Percentiles rank a stretch among this genome's conserved stretches.
Conservation (phyloP, 2,329 filamentous ascomycete species). For the Fusarium sp. region DNA sequence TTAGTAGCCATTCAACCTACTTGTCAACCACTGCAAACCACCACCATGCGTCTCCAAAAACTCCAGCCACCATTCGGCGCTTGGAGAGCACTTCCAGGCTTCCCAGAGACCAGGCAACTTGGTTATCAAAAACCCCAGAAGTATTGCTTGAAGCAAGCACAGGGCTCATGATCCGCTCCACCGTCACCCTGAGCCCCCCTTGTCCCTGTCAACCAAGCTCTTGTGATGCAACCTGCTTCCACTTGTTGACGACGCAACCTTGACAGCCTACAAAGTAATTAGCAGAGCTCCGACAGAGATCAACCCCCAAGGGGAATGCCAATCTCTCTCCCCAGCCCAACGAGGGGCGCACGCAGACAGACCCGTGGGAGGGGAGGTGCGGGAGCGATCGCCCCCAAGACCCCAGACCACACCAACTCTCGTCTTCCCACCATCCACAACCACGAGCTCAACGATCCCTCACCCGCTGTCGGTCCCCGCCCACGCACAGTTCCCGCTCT, state of each 20-base stretch:
- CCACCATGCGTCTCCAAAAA: constrained; percentile 8
- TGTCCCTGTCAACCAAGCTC: constrained; percentile 12
- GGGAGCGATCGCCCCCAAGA: constrained; percentile 50
- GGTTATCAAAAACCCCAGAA: constrained; percentile 18
- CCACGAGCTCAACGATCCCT: constrained; percentile 26
- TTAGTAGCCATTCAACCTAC: constrained; percentile 8
- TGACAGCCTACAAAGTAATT: background rate
- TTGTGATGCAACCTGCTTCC: constrained; percentile 12
- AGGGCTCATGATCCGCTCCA: constrained; percentile 14
- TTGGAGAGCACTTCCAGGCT: background rate
- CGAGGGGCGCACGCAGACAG: background rate
- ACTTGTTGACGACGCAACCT: background rate
- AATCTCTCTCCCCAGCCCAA: background rate
- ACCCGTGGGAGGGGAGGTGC: constrained; percentile 43
- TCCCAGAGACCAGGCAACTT: constrained; percentile 1
- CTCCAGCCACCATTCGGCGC: background rate
- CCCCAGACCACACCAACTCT: constrained; percentile 44
- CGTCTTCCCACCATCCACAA: background rate
- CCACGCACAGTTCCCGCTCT: constrained; percentile 40
- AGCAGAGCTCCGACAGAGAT: background rate
- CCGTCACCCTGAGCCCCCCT: constrained; percentile 1
- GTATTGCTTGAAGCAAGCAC: constrained; percentile 4
- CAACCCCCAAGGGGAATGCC: background rate
- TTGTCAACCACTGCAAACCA: constrained; percentile 3
- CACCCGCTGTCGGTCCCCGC: constrained; percentile 27